phyloP scores from a whole-genome alignment of 495 filamentous ascomycete genomes.

The Echria macrotheca region DNA sequence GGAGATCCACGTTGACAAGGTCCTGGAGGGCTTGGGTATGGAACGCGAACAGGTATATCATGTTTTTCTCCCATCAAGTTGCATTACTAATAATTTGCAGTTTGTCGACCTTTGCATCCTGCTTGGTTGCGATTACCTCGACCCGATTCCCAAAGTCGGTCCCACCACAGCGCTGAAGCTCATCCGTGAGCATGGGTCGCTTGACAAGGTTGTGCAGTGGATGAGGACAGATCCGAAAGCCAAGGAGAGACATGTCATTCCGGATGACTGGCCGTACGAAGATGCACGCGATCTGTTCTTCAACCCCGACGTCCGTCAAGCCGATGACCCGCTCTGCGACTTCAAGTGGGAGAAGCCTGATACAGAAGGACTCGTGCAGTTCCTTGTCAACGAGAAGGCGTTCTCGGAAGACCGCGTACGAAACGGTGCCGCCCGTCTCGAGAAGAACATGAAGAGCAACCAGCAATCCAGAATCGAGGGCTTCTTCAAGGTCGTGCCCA shows the following conservation, averaged over 20 bases:
- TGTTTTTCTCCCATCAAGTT: neutral
- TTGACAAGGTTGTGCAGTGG: slow-evolving; percentile 78
- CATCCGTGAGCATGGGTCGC: slow-evolving; percentile 79
- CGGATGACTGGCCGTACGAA: slow-evolving; percentile 88
- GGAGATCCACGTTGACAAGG: slow-evolving; percentile 82
- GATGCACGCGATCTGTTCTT: slow-evolving; percentile 91
- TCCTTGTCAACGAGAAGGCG: slow-evolving; percentile 86
- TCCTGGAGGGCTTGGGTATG: slow-evolving; percentile 80
- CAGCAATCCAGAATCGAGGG: slow-evolving; percentile 93
- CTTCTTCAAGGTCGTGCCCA: slow-evolving; percentile 94
- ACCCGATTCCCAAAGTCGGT: slow-evolving; percentile 90
- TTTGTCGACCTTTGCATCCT: slow-evolving; percentile 98
- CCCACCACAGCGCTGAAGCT: slow-evolving; percentile 86
- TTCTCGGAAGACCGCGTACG: slow-evolving; percentile 94
- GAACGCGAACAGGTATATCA: slow-evolving; percentile 66
- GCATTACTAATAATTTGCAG: slow-evolving; percentile 33
- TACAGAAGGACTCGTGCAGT: slow-evolving; percentile 79
- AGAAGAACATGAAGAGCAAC: slow-evolving; percentile 80
- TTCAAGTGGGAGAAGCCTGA: slow-evolving; percentile 97
- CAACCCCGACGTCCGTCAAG: slow-evolving; percentile 79
- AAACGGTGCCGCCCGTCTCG: slow-evolving; percentile 63
- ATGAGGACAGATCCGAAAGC: slow-evolving; percentile 70
- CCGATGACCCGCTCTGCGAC: slow-evolving; percentile 80
- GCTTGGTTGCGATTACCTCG: slow-evolving; percentile 95
- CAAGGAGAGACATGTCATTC: slow-evolving; percentile 62